Evolutionary conservation across 192 early-diverging fungal genomes (phyloP).

Genomic region (Podila verticillata): DNA sequence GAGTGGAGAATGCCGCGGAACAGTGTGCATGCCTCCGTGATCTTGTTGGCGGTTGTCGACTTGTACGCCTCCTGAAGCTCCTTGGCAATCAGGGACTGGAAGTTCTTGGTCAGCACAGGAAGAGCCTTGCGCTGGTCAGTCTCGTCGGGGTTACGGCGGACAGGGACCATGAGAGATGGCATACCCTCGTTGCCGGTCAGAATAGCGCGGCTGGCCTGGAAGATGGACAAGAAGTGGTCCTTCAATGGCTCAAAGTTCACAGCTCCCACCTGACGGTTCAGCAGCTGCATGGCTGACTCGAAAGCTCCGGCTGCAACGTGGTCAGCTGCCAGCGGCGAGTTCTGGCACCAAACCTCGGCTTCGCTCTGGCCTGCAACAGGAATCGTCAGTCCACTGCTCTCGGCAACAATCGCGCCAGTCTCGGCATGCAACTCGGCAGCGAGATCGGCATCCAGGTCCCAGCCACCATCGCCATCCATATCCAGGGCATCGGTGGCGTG

Average conservation of each 20-base stretch:
- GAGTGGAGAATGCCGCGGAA: constrained; percentile 85
- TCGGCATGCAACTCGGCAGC: constrained; percentile 73
- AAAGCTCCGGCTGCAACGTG: constrained; percentile 96
- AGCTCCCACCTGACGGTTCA: constrained; percentile 93
- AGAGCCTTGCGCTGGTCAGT: constrained; percentile 62
- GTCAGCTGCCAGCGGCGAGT: constrained; percentile 88
- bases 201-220: constrained; percentile 75
- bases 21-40: constrained; percentile 77
- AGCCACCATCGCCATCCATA: constrained; percentile 68
- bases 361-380: constrained; percentile 81
- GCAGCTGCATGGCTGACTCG: constrained; percentile 93
- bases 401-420: constrained; percentile 71
- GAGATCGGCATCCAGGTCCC: constrained; percentile 88
- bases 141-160: constrained; percentile 72
- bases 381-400: constrained; percentile 24
- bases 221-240: constrained; percentile 87
- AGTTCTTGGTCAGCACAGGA: constrained; percentile 68
- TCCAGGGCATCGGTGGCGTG: constrained; percentile 52
- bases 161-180: constrained; percentile 69
- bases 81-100: constrained; percentile 63
- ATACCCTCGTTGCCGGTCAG: constrained; percentile 69
- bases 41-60: constrained; percentile 82
- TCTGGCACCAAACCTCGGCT: constrained; percentile 81
- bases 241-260: constrained; percentile 94
- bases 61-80: constrained; percentile 90